These are phyloP conservation scores for Kodamaea laetipori DNA, from an alignment of 805 yeast genomes.

Conservation along the genomic window DNA sequence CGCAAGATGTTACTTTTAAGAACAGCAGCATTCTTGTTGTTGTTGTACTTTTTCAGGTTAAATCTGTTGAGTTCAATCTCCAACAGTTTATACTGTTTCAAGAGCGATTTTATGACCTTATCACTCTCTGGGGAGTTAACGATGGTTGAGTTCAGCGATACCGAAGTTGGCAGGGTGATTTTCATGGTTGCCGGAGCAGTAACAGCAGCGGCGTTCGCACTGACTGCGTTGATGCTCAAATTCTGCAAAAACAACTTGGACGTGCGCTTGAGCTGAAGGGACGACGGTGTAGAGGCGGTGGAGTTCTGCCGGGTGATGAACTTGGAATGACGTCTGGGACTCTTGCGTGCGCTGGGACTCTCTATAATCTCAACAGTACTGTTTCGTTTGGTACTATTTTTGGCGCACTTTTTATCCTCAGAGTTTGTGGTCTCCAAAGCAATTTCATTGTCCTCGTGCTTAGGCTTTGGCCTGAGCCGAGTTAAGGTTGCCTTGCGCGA, in stretches of 20 bases:
- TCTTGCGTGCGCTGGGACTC: constrained; percentile 5
- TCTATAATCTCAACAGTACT: constrained; percentile 3
- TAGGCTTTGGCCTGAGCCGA: constrained; percentile 3
- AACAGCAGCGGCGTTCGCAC: background rate
- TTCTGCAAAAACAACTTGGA: constrained; percentile 3
- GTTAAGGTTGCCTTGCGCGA: constrained; percentile 5
- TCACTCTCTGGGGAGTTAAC: constrained; percentile 19
- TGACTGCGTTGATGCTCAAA: constrained; percentile 1
- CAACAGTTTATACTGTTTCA: constrained; percentile 38
- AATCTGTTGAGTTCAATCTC: constrained; percentile 50
- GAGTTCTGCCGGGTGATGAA: background rate
- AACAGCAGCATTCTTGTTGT: constrained; percentile 27
- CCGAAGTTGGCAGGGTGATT: constrained; percentile 3
- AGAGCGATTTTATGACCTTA: constrained; percentile 24
- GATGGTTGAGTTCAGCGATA: background rate
- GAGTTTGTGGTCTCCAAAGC: too few species aligned
- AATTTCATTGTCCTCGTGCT: background rate
- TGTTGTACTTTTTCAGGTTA: constrained; percentile 32
- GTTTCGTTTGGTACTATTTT: constrained; percentile 2
- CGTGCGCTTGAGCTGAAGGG: constrained; percentile 2
- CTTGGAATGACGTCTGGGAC: constrained; percentile 1
- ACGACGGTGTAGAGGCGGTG: constrained; percentile 6
- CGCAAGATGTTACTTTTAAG: constrained; percentile 50
- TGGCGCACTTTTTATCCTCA: background rate
- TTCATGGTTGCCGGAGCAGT: background rate